Evolutionary conservation across 345 rosid genomes (phyloP).

Genomic region (Cochlearia excelsa): DNA sequence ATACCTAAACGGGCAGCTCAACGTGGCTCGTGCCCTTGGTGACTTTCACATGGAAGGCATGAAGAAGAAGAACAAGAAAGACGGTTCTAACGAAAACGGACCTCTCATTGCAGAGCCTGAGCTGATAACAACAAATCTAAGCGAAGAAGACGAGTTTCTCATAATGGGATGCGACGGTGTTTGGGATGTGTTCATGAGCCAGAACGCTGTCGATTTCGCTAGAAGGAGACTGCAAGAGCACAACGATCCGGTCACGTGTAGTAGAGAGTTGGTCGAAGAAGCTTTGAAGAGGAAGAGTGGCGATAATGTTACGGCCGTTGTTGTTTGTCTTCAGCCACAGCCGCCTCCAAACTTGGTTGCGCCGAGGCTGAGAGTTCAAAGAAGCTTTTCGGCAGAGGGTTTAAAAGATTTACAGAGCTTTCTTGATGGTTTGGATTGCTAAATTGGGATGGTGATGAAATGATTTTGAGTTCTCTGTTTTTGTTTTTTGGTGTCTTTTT

Average conservation of each 20-base stretch:
- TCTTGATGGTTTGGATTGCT: slow-evolving; percentile 53
- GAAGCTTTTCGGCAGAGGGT: slow-evolving; percentile 79
- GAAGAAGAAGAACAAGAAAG: slow-evolving; percentile 51
- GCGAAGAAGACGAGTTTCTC: slow-evolving; percentile 77
- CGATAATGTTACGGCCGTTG: slow-evolving; percentile 71
- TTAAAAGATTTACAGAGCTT: slow-evolving; percentile 67
- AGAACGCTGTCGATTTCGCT: slow-evolving; percentile 87
- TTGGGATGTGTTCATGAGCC: slow-evolving; percentile 92
- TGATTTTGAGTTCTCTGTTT: slow-evolving; percentile 19
- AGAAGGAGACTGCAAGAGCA: slow-evolving; percentile 80
- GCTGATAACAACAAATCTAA: slow-evolving; percentile 51
- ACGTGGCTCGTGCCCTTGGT: slow-evolving; percentile 87
- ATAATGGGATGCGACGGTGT: slow-evolving; percentile 81
- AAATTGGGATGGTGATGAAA: slow-evolving; percentile 30
- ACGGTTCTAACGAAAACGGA: slow-evolving; percentile 45
- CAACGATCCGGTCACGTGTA: slow-evolving; percentile 68
- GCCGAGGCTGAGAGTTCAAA: slow-evolving; percentile 57
- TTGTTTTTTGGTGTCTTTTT: background rate
- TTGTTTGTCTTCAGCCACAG: slow-evolving; percentile 66
- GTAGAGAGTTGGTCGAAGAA: slow-evolving; percentile 73
- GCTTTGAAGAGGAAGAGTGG: slow-evolving; percentile 87
- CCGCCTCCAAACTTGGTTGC: slow-evolving; percentile 69
- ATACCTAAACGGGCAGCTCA: slow-evolving; percentile 75
- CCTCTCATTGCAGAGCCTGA: slow-evolving; percentile 90
- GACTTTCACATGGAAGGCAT: slow-evolving; percentile 92